Evolutionary conservation across 305 asterid species (phyloP).

Genomic region (Andrographis paniculata): DNA sequence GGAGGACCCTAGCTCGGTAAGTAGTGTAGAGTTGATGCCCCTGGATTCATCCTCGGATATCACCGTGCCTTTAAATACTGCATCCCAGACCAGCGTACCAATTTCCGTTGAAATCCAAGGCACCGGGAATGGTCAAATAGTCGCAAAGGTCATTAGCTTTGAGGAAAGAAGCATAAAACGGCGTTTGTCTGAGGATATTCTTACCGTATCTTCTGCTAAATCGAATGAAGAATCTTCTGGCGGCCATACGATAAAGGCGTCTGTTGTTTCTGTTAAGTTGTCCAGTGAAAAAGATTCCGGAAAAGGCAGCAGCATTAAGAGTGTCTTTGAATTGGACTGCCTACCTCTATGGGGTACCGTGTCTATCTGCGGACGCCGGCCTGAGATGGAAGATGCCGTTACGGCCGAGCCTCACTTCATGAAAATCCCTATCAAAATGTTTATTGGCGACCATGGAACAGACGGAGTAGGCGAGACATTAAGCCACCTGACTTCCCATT

Average conservation of each 20-base stretch:
- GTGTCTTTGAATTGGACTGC: conserved; percentile 69
- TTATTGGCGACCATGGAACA: conserved; percentile 45
- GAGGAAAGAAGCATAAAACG: conserved; percentile 44
- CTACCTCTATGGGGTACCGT: conserved; percentile 83
- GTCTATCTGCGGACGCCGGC: conserved; percentile 64
- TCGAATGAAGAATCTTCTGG: conserved; percentile 29
- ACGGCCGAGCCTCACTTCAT: conserved; percentile 48
- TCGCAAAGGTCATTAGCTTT: conserved; percentile 66
- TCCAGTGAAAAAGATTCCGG: conserved; percentile 42
- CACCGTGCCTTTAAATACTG: conserved; percentile 29
- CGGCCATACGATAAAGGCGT: conserved; percentile 52
- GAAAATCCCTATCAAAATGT: conserved; percentile 73
- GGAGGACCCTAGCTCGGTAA: conserved; percentile 31
- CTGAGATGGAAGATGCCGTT: conserved; percentile 85
- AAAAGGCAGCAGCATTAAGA: conserved; percentile 42
- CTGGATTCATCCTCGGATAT: conserved; percentile 27
- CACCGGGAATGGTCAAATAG: conserved; percentile 51
- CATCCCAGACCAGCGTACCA: conserved; percentile 48
- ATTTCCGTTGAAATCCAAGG: conserved; percentile 72
- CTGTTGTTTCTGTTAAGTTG: conserved; percentile 52
- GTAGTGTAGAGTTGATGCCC: conserved; percentile 48
- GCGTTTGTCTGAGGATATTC: conserved; percentile 26
- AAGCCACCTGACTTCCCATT: conserved; percentile 67
- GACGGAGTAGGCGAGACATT: conserved; percentile 48
- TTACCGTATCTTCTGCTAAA: conserved; percentile 18